Percentiles rank a stretch among this genome's conserved stretches.
These are phyloP conservation scores for Daldinia eschscholtzii DNA, from an alignment of 2,329 filamentous ascomycete genomes.

Conservation along the genomic window DNA sequence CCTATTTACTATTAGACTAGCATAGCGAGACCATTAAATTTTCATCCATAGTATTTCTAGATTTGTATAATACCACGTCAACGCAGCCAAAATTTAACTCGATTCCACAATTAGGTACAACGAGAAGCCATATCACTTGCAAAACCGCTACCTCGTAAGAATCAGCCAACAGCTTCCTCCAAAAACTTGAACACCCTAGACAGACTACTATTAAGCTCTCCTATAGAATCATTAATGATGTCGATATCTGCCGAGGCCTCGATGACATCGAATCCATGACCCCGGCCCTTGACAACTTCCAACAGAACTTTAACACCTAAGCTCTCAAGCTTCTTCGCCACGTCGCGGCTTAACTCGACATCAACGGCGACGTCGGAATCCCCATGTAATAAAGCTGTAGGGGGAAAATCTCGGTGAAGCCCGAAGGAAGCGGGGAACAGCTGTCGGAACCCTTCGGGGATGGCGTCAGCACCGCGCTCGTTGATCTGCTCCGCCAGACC, in stretches of 20 bases:
- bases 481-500: conserved; percentile 3
- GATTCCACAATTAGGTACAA: background rate
- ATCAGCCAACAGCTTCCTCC: background rate
- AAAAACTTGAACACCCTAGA: conserved; percentile 7
- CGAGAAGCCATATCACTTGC: too few species aligned
- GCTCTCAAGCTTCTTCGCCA: conserved; percentile 2
- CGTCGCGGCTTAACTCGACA: background rate
- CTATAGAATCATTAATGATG: background rate
- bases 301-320: background rate
- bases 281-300: conserved; percentile 7
- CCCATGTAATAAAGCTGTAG: conserved; percentile 2
- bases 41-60: background rate
- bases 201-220: background rate
- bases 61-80: background rate
- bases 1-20: background rate
- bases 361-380: conserved; percentile 2
- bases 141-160: background rate
- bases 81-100: background rate
- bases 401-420: conserved; percentile 1
- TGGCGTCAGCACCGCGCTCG: conserved; percentile 1
- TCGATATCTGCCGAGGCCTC: background rate
- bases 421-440: conserved; percentile 12
- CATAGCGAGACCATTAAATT: background rate
- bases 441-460: background rate
- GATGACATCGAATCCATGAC: conserved; percentile 7